A percentile compares a stretch with the other conserved stretches of the same genome.
Conservation (phyloP, 495 filamentous ascomycete species). For the Astrocystis sublimbata region DNA sequence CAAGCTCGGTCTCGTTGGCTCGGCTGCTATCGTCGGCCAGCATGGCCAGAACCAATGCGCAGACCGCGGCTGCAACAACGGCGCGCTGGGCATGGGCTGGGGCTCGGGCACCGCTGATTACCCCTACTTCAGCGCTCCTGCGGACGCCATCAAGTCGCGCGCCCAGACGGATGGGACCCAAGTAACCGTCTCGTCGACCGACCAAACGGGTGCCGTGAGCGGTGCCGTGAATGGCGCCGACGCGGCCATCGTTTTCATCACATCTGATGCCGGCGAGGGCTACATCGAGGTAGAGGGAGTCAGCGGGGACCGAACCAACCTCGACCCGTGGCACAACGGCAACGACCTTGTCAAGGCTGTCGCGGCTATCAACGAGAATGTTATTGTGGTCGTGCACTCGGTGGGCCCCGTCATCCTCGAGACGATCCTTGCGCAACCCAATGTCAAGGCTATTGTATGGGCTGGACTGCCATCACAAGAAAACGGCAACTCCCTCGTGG, state of each 20-base stretch:
- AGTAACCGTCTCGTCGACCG: slow-evolving; percentile 52
- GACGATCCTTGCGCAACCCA: slow-evolving; percentile 72
- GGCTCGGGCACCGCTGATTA: slow-evolving; percentile 60
- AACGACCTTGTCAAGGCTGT: slow-evolving; percentile 71
- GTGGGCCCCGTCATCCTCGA: slow-evolving; percentile 86
- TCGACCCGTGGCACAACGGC: slow-evolving; percentile 75
- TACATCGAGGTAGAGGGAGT: slow-evolving; percentile 64
- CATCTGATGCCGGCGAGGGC: slow-evolving; percentile 65
- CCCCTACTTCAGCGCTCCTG: slow-evolving; percentile 58
- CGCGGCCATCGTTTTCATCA: slow-evolving; percentile 66
- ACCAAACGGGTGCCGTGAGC: slow-evolving; percentile 49
- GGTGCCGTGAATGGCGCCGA: slow-evolving; percentile 55
- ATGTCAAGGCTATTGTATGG: slow-evolving; percentile 79
- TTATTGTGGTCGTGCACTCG: slow-evolving; percentile 92
- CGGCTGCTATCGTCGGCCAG: slow-evolving; percentile 68
- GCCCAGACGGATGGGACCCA: slow-evolving; percentile 50
- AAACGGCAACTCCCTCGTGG: slow-evolving; percentile 80
- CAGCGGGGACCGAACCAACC: slow-evolving; percentile 60
- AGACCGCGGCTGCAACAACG: slow-evolving; percentile 62
- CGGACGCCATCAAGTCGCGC: slow-evolving; percentile 53
- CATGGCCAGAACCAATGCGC: slow-evolving; percentile 52
- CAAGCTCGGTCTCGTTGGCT: slow-evolving; percentile 69
- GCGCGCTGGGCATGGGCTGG: slow-evolving; percentile 63
- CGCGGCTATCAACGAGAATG: slow-evolving; percentile 60
- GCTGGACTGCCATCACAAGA: slow-evolving; percentile 92